Evolutionary conservation across 768 basidiomycete genomes (phyloP), one percentile per base, ranked within the genome.

Genomic region (Mycena venus): DNA sequence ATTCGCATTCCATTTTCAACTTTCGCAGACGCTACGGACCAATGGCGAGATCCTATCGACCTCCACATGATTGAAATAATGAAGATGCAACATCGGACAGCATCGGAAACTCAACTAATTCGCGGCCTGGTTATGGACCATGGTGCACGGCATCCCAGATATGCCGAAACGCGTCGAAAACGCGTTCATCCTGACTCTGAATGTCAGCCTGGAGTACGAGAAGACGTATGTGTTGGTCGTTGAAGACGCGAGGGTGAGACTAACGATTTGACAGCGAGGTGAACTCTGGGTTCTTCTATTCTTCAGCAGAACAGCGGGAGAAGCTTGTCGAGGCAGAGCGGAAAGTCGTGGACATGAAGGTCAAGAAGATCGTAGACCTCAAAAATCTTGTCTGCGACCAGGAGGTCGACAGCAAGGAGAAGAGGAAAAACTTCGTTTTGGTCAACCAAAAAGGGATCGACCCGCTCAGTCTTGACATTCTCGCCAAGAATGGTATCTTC

Each of bases 391-490:
- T 99, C 2, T 99, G 98, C 82, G 98, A 99, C 83, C 95, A 96
- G 83, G 92, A 93, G 19, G 91, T 98, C 23, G 94, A 94, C 78
- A 89, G 91, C 23, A 93, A 91, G 75, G 94, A 95, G 85, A 94
- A 94, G 83, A 88, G 85, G 77, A 97, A 95, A 84, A 92, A 88
- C 80, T 99, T 99, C 81, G 98, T 99, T 61, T 84, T 99, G 67
- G 94, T 99, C 85, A 99, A 99, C 84, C 98, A 99, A 85, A 99
- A 99, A 84, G 98, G 98, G 75, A 99, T 99, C 76, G 98, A 99
- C 83, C 98, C 98, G 8, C 90, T 99, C 82, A 96, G 94, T 79
- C 89, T 99, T 68, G 98, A 99, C 84, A 93, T 99, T 49, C 87
- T 99, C 47, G 97, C 96, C 53, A 99, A 99, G 89, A 95, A 96